Conservation (phyloP, 208 protist species). For the Naegleria lovaniensis region DNA sequence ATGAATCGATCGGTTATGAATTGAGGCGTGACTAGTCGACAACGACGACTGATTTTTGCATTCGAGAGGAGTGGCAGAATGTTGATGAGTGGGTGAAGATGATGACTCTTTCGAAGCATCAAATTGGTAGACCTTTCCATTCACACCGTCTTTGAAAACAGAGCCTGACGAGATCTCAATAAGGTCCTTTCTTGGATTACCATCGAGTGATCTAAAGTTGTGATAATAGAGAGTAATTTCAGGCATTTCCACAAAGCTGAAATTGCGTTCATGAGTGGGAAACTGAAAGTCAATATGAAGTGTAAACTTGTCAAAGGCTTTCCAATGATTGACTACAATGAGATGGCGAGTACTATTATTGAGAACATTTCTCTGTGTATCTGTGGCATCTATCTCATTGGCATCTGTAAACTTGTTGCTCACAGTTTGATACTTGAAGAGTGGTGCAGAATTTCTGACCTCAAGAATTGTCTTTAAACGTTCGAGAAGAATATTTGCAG, state of each 20-base stretch:
- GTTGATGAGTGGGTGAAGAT: background rate
- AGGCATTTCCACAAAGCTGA: background rate
- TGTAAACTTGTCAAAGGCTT: background rate
- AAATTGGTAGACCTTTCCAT: background rate
- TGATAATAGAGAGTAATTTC: background rate
- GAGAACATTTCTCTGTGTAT: background rate
- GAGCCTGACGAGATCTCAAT: background rate
- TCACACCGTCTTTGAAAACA: background rate
- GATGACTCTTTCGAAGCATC: background rate
- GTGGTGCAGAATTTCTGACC: background rate
- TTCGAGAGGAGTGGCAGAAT: no score
- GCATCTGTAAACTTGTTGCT: background rate
- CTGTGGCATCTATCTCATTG: background rate
- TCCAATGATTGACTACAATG: background rate
- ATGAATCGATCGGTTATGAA: no score
- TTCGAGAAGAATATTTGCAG: background rate
- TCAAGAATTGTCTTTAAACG: background rate
- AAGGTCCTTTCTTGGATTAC: background rate
- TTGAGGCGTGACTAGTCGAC: no score
- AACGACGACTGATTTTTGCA: no score
- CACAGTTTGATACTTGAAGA: background rate
- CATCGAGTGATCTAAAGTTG: background rate
- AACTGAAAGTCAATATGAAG: background rate
- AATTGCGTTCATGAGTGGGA: background rate
- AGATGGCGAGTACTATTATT: background rate